A percentile compares a stretch with the other conserved stretches of the same genome.
phyloP scores from a whole-genome alignment of 2,329 filamentous ascomycete species.

The Chaetomium globosum region DNA sequence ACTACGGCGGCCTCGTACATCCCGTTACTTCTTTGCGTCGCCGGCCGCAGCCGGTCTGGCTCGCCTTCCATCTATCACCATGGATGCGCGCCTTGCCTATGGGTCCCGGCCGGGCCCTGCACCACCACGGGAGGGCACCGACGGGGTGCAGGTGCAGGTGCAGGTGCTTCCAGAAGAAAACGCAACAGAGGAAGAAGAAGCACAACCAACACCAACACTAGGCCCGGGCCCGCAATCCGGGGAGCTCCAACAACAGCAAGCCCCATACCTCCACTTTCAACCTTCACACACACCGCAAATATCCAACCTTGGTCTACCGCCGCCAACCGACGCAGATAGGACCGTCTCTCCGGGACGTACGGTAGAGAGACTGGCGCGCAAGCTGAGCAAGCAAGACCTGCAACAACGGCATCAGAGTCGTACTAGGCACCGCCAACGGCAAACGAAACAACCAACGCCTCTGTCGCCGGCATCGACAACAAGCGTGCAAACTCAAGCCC shows the following conservation, averaged over 20 bases:
- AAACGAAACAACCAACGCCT: slow-evolving; percentile 1
- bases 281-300: not conserved
- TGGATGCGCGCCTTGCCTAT: slow-evolving; percentile 12
- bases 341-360: slow-evolving; percentile 13
- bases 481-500: not conserved
- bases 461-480: not conserved
- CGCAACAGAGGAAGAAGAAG: not conserved
- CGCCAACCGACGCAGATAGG: slow-evolving; percentile 11
- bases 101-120: slow-evolving; percentile 7
- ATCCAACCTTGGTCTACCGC: not conserved
- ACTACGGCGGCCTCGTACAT: slow-evolving; percentile 3
- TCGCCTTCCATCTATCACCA: slow-evolving; percentile 9
- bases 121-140: slow-evolving; percentile 12
- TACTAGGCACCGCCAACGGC: slow-evolving; percentile 8
- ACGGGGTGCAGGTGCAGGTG: slow-evolving; percentile 9
- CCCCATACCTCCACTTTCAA: slow-evolving; percentile 13
- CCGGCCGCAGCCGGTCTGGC: slow-evolving; percentile 21
- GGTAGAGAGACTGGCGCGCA: slow-evolving; percentile 32
- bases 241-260: slow-evolving; percentile 11
- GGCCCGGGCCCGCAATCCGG: not conserved
- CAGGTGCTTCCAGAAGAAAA: slow-evolving; percentile 7
- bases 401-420: slow-evolving; percentile 21
- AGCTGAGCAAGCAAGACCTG: slow-evolving; percentile 35
- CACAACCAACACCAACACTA: not conserved
- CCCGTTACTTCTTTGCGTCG: not conserved